A percentile compares a stretch with the other conserved stretches of the same genome.
Conservation (phyloP, 257 asterid genomes). For the Cynanchum wilfordii region DNA sequence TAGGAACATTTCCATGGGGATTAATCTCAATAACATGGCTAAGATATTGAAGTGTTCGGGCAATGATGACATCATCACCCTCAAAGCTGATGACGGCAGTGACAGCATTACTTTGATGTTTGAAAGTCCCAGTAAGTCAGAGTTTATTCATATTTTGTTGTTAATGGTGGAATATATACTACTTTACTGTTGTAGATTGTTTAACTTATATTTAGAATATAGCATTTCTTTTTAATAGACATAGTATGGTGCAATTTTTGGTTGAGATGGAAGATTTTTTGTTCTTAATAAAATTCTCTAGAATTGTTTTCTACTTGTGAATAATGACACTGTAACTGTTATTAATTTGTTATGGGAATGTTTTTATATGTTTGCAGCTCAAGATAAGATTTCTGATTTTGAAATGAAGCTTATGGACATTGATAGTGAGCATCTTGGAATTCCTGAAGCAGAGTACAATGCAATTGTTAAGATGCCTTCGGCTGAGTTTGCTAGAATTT, state of each 20-base stretch:
- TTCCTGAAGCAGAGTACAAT: slow-evolving; percentile 44
- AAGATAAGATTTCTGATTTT: slow-evolving; percentile 42
- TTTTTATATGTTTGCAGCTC: slow-evolving; percentile 21
- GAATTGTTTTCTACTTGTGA: not conserved
- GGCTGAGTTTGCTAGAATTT: slow-evolving; percentile 39
- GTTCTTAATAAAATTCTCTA: not conserved
- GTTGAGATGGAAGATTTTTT: not conserved
- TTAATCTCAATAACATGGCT: slow-evolving; percentile 35
- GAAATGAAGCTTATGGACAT: slow-evolving; percentile 47
- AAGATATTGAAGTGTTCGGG: slow-evolving; percentile 44
- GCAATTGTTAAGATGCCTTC: slow-evolving; percentile 49
- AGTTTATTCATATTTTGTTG: not conserved
- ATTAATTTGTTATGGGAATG: not conserved
- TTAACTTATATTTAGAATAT: not conserved
- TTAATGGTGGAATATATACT: not conserved
- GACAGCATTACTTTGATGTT: slow-evolving; percentile 48
- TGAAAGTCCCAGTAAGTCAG: slow-evolving; percentile 43
- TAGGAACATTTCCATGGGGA: slow-evolving; percentile 44
- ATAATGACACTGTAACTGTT: too few species aligned
- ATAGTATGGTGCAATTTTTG: not conserved
- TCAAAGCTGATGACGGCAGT: slow-evolving; percentile 45
- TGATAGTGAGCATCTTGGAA: slow-evolving; percentile 43
- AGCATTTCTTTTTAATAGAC: not conserved
- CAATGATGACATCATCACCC: slow-evolving; percentile 39
- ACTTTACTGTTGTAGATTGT: not conserved